Percentiles rank a stretch among this genome's conserved stretches.
These are phyloP conservation scores for Lodderomyces elongisporus DNA, from an alignment of 1,139 yeast genomes.

Conservation along the genomic window DNA sequence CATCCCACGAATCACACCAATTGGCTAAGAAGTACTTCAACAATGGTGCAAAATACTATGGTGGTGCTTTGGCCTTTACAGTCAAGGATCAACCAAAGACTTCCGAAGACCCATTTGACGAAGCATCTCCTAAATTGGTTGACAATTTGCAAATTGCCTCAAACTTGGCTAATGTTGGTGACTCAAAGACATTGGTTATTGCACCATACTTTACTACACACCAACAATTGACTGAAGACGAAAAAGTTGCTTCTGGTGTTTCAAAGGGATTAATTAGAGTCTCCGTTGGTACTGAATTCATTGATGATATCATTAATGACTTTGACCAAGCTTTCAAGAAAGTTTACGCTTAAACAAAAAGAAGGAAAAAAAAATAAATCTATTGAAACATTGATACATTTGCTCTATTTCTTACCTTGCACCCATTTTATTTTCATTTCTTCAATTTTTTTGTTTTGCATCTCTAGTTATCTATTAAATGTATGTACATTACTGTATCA, in stretches of 20 bases:
- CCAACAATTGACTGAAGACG: slow-evolving; percentile 80
- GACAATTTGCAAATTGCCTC: slow-evolving; percentile 80
- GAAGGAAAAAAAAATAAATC: slow-evolving; percentile 1
- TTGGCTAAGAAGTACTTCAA: slow-evolving; percentile 74
- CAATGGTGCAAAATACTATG: slow-evolving; percentile 55
- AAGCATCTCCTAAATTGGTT: slow-evolving; percentile 77
- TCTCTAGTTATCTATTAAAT: too few relatives aligned
- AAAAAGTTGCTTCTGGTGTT: slow-evolving; percentile 78
- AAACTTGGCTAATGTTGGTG: slow-evolving; percentile 95
- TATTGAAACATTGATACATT: background rate
- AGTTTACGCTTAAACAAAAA: slow-evolving; percentile 30
- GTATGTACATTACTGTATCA: too few relatives aligned
- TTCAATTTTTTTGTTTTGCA: too few relatives aligned
- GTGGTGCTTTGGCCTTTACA: slow-evolving; percentile 86
- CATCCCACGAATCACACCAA: slow-evolving; percentile 76
- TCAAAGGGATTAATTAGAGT: slow-evolving; percentile 83
- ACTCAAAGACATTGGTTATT: slow-evolving; percentile 87
- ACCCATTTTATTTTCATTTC: background rate
- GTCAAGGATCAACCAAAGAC: slow-evolving; percentile 58
- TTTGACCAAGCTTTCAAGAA: slow-evolving; percentile 73
- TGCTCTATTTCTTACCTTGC: too few relatives aligned
- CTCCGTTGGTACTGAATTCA: slow-evolving; percentile 83
- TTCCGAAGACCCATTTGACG: slow-evolving; percentile 54
- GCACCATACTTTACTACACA: slow-evolving; percentile 96
- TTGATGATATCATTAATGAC: slow-evolving; percentile 84